Conservation (phyloP, 805 yeast species). For the Saturnispora bothae region DNA sequence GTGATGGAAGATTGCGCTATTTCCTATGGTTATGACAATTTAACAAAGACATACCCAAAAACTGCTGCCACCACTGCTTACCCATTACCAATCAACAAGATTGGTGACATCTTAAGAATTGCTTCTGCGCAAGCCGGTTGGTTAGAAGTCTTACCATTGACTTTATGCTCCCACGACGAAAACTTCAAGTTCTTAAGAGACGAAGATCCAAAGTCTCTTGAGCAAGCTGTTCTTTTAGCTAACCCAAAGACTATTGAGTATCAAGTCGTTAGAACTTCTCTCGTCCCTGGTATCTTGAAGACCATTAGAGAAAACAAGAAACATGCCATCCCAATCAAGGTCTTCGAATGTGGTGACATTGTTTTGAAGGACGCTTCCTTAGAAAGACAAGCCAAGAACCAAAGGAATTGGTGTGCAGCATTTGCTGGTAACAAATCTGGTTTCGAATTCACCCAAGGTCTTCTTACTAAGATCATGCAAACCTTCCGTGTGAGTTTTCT, state of each 20-base stretch:
- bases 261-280: conserved; percentile 93
- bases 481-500: conserved; percentile 86
- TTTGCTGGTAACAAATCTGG: conserved; percentile 94
- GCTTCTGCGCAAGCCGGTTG: conserved; percentile 94
- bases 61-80: conserved; percentile 72
- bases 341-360: conserved; percentile 92
- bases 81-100: conserved; percentile 84
- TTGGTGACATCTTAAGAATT: conserved; percentile 78
- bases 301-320: conserved; percentile 94
- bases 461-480: conserved; percentile 90
- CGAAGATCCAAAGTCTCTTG: conserved; percentile 37
- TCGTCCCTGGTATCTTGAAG: conserved; percentile 89
- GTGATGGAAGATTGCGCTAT: conserved; percentile 98
- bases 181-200: conserved; percentile 79
- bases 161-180: conserved; percentile 93
- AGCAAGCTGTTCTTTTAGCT: conserved; percentile 79
- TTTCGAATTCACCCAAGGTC: conserved; percentile 89
- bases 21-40: conserved; percentile 87
- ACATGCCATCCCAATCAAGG: conserved; percentile 88
- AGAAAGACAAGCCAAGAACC: conserved; percentile 86
- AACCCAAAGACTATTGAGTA: conserved; percentile 96
- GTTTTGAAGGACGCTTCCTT: conserved; percentile 64
- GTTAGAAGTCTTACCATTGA: conserved; percentile 91
- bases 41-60: conserved; percentile 69
- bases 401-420: conserved; percentile 91